Evolutionary conservation across 2,329 filamentous ascomycete species (phyloP).

Genomic region (Colletotrichum shisoi): DNA sequence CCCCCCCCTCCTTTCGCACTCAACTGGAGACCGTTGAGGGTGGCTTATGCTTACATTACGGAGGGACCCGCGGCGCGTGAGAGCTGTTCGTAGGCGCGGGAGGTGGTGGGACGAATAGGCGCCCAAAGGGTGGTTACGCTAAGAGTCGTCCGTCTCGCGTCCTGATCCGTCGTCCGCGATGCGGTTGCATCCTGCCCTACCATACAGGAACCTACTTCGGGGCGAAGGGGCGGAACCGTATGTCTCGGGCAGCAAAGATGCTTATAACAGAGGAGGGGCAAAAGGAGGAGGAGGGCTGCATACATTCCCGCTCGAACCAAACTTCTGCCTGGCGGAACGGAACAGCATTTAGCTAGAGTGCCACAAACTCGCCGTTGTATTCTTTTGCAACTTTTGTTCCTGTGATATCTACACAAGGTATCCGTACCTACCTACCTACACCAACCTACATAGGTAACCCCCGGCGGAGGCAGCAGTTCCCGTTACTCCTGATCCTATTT

Average conservation of each 20-base stretch:
- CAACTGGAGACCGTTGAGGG: too few species aligned
- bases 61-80: background rate
- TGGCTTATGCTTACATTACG: too few species aligned
- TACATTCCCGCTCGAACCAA: background rate
- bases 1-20: conserved; percentile 2
- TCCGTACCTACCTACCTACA: background rate
- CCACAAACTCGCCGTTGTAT: background rate
- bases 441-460: background rate
- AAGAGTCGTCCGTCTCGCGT: background rate
- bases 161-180: background rate
- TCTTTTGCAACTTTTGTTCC: background rate
- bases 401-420: background rate
- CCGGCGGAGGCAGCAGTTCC: background rate
- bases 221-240: background rate
- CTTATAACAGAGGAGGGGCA: background rate
- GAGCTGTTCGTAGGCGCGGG: background rate
- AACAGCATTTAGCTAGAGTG: background rate
- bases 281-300: background rate
- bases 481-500: too few species aligned
- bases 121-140: background rate
- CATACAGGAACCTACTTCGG: background rate
- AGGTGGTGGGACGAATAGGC: background rate
- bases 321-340: background rate
- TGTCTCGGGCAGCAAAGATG: background rate
- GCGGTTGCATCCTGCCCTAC: background rate